A percentile compares a stretch with the other conserved stretches of the same genome.
phyloP scores from a whole-genome alignment of 2,329 filamentous ascomycete genomes.

The Cladorrhinum sp. region DNA sequence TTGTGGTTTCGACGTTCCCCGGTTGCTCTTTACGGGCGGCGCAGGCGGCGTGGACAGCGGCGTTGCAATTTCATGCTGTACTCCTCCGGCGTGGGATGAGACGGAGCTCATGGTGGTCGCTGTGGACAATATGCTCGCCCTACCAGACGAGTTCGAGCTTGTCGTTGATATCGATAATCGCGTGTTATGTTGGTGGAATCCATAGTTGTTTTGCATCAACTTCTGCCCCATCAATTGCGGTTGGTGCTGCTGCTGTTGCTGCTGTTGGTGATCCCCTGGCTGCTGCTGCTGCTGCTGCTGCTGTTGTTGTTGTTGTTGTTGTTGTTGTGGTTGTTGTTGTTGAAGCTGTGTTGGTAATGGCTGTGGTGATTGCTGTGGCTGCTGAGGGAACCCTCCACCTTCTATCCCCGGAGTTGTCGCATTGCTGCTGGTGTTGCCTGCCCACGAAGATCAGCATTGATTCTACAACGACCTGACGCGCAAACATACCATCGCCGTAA shows the following conservation, averaged over 20 bases:
- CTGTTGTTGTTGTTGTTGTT: slow-evolving; percentile 10
- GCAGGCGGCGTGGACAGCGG: slow-evolving; percentile 31
- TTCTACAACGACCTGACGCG: neutral
- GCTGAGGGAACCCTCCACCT: slow-evolving; percentile 13
- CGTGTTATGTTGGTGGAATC: slow-evolving; percentile 12
- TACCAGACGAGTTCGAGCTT: slow-evolving; percentile 48
- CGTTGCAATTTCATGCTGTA: slow-evolving; percentile 20
- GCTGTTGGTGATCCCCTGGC: slow-evolving; percentile 4
- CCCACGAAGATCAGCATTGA: slow-evolving; percentile 1
- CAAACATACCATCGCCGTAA: slow-evolving; percentile 23
- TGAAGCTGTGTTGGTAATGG: slow-evolving; percentile 1
- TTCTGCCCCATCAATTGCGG: slow-evolving; percentile 9
- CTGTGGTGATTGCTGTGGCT: slow-evolving; percentile 3
- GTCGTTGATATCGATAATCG: slow-evolving; percentile 41
- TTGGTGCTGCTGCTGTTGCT: slow-evolving; percentile 8
- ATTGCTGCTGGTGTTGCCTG: slow-evolving; percentile 1
- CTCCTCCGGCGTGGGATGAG: slow-evolving; percentile 29
- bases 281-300: slow-evolving; percentile 3
- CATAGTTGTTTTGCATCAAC: slow-evolving; percentile 10
- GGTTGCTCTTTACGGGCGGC: slow-evolving; percentile 35
- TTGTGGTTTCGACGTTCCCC: slow-evolving; percentile 35
- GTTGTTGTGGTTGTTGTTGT: slow-evolving; percentile 11
- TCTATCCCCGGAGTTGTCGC: slow-evolving; percentile 9
- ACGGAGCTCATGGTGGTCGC: slow-evolving; percentile 32
- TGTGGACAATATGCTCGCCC: slow-evolving; percentile 45